These are phyloP conservation scores for Diaporthe velutina DNA, from an alignment of 2,329 filamentous ascomycete species.

Conservation along the genomic window DNA sequence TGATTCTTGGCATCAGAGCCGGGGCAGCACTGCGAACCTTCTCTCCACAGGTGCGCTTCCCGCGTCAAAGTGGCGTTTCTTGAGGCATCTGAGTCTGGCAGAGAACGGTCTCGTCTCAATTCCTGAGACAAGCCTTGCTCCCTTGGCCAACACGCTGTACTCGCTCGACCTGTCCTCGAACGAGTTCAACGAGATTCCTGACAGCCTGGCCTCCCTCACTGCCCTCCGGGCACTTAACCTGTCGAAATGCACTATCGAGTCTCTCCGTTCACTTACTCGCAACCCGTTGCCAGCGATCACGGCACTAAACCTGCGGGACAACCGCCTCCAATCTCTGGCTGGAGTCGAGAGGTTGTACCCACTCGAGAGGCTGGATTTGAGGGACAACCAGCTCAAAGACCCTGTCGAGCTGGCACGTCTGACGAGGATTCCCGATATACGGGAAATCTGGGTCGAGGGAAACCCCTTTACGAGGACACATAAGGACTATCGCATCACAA, in stretches of 20 bases:
- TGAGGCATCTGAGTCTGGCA: conserved; percentile 90
- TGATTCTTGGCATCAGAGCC: conserved; percentile 72
- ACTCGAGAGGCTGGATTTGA: conserved; percentile 88
- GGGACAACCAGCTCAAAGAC: conserved; percentile 92
- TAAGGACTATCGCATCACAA: conserved; percentile 84
- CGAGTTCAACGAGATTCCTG: conserved; percentile 93
- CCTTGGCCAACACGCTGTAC: conserved; percentile 88
- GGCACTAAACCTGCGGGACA: conserved; percentile 90
- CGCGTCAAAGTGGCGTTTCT: conserved; percentile 91
- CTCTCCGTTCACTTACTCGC: conserved; percentile 85
- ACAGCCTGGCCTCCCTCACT: conserved; percentile 87
- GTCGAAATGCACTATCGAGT: conserved; percentile 98
- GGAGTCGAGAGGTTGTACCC: conserved; percentile 91
- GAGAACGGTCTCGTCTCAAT: conserved; percentile 92
- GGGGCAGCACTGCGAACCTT: conserved; percentile 84
- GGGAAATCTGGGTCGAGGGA: conserved; percentile 91
- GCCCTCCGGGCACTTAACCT: conserved; percentile 93
- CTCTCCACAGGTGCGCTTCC: conserved; percentile 80
- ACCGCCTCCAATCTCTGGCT: conserved; percentile 87
- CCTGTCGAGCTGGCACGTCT: conserved; percentile 90
- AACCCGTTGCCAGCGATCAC: conserved; percentile 94
- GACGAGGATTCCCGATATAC: conserved; percentile 90
- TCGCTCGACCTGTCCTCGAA: conserved; percentile 95
- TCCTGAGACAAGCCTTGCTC: conserved; percentile 79
- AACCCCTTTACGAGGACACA: conserved; percentile 94